Percentiles rank a stretch among this genome's conserved stretches.
Evolutionary conservation across 2,329 filamentous ascomycete species (phyloP).

Genomic region (Apiospora sp.): DNA sequence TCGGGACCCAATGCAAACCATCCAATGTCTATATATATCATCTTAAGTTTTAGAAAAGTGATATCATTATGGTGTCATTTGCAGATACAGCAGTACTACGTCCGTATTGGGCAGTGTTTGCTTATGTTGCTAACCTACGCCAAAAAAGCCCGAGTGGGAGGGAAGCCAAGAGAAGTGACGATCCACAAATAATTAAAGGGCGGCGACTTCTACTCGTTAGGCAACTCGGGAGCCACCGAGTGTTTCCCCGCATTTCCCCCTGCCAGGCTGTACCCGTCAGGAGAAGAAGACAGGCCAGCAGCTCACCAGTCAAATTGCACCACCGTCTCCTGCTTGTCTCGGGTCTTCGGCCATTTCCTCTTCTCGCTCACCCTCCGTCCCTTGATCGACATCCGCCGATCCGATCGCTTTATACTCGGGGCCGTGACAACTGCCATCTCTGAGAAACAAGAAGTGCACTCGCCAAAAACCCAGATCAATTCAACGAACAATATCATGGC

Average conservation of each 20-base stretch:
- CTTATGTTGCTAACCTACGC: background rate
- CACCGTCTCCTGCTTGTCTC: background rate
- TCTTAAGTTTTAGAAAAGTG: background rate
- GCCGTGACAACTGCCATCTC: too few relatives aligned
- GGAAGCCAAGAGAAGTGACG: background rate
- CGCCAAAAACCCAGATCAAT: background rate
- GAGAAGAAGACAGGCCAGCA: background rate
- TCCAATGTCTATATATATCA: background rate
- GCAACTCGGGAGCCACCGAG: background rate
- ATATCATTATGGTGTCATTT: slow-evolving; percentile 1
- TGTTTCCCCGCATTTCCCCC: background rate
- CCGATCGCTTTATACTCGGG: background rate
- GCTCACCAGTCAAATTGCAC: slow-evolving; percentile 9
- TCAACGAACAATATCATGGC: slow-evolving; percentile 20
- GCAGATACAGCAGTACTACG: background rate
- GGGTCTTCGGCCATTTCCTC: background rate
- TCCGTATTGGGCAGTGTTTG: background rate
- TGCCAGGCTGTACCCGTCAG: background rate
- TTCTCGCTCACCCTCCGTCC: background rate
- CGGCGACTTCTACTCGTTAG: background rate
- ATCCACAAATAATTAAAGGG: background rate
- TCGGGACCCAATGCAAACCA: background rate
- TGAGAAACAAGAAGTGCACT: too few relatives aligned
- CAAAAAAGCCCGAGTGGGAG: background rate
- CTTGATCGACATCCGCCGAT: slow-evolving; percentile 1